Conservation (phyloP, 176 grass and related monocot genomes). For the Ensete glaucum region DNA sequence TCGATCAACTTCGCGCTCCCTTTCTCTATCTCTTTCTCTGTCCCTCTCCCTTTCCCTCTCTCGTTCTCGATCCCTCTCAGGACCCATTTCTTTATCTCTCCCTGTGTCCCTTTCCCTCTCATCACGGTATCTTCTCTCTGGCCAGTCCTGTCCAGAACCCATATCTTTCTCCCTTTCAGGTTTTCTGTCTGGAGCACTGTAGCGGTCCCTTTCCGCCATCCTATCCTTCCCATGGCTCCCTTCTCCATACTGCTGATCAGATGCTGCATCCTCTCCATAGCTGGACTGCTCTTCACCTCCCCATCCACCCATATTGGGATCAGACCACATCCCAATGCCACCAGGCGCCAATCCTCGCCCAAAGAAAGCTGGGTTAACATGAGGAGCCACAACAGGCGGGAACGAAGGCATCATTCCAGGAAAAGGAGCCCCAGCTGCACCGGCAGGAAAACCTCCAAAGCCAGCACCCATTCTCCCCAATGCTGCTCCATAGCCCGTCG, state of each 20-base stretch:
- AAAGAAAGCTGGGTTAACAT: conserved; percentile 47
- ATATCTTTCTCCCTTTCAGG: conserved; percentile 63
- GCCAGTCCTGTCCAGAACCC: conserved; percentile 40
- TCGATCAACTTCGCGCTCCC: conserved; percentile 43
- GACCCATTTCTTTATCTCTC: conserved; percentile 39
- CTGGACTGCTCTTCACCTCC: conserved; percentile 33
- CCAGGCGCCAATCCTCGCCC: conserved; percentile 30
- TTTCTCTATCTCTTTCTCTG: conserved; percentile 51
- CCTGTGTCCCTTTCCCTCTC: conserved; percentile 47
- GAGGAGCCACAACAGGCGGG: conserved; percentile 14
- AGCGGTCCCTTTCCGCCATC: conserved; percentile 46
- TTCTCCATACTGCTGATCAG: conserved; percentile 30
- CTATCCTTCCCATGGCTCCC: conserved; percentile 50
- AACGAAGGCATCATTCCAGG: conserved; percentile 21
- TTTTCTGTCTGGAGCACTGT: conserved; percentile 53
- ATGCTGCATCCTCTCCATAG: conserved; percentile 33
- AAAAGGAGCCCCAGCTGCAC: conserved; percentile 10
- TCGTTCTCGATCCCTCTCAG: conserved; percentile 46
- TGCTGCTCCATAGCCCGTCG: conserved; percentile 12
- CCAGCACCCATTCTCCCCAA: conserved; percentile 14
- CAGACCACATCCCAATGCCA: conserved; percentile 30
- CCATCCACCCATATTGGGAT: conserved; percentile 43
- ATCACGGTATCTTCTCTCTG: conserved; percentile 53
- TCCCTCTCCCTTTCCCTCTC: conserved; percentile 34
- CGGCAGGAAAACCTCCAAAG: conserved; percentile 18